A percentile compares a stretch with the other conserved stretches of the same genome.
Evolutionary conservation across 768 basidiomycete species (phyloP).

Genomic region (Rhodotorula taiwanensis): DNA sequence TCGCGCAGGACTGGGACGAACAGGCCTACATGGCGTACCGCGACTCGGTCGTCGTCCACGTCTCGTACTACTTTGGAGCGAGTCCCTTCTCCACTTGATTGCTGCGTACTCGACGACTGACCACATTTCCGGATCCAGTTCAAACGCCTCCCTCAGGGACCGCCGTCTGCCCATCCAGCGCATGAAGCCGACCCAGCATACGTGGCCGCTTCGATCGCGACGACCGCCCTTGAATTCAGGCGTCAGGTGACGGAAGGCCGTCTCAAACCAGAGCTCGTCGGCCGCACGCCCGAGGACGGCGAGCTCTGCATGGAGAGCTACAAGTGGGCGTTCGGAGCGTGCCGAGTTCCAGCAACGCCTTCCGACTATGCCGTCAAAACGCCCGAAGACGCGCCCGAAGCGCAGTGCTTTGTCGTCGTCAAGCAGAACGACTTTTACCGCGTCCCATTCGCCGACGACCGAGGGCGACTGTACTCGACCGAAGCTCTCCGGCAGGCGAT

Average conservation of each 20-base stretch:
- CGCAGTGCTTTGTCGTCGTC: constrained; percentile 83
- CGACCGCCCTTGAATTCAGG: constrained; percentile 81
- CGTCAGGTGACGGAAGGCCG: constrained; percentile 53
- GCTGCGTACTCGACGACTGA: constrained; percentile 39
- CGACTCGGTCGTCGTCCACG: constrained; percentile 84
- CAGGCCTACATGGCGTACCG: constrained; percentile 56
- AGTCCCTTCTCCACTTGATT: constrained; percentile 15
- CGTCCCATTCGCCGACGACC: constrained; percentile 57
- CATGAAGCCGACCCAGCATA: constrained; percentile 50
- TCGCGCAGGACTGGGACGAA: constrained; percentile 96
- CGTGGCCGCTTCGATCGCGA: constrained; percentile 74
- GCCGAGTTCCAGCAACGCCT: constrained; percentile 73
- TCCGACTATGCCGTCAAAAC: constrained; percentile 75
- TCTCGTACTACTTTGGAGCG: constrained; percentile 76
- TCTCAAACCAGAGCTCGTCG: constrained; percentile 66
- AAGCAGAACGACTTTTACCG: constrained; percentile 84
- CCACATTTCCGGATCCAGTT: constrained; percentile 51
- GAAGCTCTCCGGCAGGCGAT: constrained; percentile 62
- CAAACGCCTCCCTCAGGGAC: constrained; percentile 24
- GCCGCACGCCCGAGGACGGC: constrained; percentile 52
- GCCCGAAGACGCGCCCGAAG: constrained; percentile 53
- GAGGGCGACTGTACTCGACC: constrained; percentile 60
- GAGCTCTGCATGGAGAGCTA: constrained; percentile 86
- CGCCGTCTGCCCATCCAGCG: not conserved
- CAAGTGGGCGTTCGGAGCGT: constrained; percentile 93